These are phyloP conservation scores for Nicotiana paniculata DNA, from an alignment of 257 asterid genomes.

Conservation along the genomic window DNA sequence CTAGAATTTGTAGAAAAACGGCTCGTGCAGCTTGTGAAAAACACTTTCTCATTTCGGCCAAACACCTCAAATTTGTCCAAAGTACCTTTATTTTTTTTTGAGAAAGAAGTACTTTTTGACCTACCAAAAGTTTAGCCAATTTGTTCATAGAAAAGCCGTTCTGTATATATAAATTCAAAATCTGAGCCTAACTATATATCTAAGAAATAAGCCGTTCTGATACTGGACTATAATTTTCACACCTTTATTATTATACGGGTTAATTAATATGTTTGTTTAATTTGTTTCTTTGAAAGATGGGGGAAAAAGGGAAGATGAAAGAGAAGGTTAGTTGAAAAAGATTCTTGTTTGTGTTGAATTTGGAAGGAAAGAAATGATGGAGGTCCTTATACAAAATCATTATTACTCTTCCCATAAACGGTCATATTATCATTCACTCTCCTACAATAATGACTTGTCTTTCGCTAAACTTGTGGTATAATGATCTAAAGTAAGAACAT, in stretches of 20 bases:
- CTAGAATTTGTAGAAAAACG: no score
- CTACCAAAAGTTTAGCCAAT: no score
- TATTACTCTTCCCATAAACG: slow-evolving; percentile 37
- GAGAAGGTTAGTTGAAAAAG: not conserved
- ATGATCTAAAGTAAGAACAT: not conserved
- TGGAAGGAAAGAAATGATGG: slow-evolving; percentile 35
- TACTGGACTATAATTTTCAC: not conserved
- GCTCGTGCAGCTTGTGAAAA: no score
- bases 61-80: no score
- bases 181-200: not conserved
- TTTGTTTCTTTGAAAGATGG: not conserved
- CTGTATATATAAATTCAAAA: not conserved
- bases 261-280: not conserved
- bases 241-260: not conserved
- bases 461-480: slow-evolving; percentile 13
- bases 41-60: no score
- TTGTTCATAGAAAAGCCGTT: no score
- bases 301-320: not conserved
- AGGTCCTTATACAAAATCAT: slow-evolving; percentile 32
- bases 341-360: slow-evolving; percentile 28
- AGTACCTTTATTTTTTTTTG: no score
- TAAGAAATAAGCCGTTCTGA: not conserved
- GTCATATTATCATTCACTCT: slow-evolving; percentile 30
- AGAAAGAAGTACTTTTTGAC: no score
- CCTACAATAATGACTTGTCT: slow-evolving; percentile 6